These are phyloP conservation scores for Phaeotremella fagi DNA, from an alignment of 768 basidiomycete species.

Conservation along the genomic window DNA sequence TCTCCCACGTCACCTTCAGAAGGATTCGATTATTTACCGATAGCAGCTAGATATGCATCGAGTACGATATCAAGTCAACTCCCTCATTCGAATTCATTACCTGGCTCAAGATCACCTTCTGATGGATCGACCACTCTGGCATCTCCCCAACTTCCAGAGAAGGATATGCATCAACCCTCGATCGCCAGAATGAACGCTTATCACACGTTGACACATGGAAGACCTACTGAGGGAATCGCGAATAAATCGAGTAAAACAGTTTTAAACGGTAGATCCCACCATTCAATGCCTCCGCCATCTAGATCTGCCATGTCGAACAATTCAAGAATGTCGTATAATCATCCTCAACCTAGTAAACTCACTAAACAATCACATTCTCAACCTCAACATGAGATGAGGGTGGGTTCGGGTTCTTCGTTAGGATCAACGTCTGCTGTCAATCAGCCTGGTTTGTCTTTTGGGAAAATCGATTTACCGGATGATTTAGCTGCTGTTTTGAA, in stretches of 20 bases:
- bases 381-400: too few relatives aligned
- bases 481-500: constrained; percentile 80
- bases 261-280: constrained; percentile 27
- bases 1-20: constrained; percentile 58
- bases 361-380: neutral
- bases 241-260: constrained; percentile 11
- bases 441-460: neutral
- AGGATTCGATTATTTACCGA: constrained; percentile 71
- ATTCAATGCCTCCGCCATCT: constrained; percentile 42
- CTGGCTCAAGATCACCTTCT: neutral
- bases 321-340: neutral
- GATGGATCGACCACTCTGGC: neutral
- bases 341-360: neutral
- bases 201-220: constrained; percentile 34
- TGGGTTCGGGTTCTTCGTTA: constrained; percentile 1
- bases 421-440: too few relatives aligned
- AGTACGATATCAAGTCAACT: neutral
- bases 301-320: neutral
- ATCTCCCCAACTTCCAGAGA: too few relatives aligned
- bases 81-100: constrained; percentile 53
- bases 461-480: constrained; percentile 59
- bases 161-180: neutral
- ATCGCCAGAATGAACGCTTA: constrained; percentile 36
- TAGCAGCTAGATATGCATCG: constrained; percentile 80
- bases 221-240: constrained; percentile 23